These are phyloP conservation scores for Arabidopsis lyrata DNA, from an alignment of 441 rosid genomes.

Conservation along the genomic window DNA sequence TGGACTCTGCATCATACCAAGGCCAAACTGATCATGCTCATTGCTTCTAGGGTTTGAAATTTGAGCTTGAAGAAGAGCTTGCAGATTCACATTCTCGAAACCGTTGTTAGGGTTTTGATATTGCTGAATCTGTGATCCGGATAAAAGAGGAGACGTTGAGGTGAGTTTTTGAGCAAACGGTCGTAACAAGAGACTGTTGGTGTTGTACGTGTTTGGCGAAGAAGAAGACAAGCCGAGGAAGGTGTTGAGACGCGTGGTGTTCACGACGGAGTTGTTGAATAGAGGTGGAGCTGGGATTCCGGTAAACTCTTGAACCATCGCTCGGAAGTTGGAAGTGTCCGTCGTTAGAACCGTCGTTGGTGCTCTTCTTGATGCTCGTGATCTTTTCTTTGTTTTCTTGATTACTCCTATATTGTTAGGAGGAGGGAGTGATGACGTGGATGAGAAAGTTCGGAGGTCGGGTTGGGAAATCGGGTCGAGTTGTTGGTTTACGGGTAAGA, in stretches of 20 bases:
- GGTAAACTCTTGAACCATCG: constrained; percentile 84
- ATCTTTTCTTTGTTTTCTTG: constrained; percentile 69
- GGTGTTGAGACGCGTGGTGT: constrained; percentile 60
- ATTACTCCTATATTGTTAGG: constrained; percentile 42
- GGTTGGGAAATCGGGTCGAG: constrained; percentile 54
- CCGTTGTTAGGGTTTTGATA: constrained; percentile 50
- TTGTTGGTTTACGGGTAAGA: constrained; percentile 55
- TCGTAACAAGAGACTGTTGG: constrained; percentile 60
- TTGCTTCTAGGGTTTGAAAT: constrained; percentile 48
- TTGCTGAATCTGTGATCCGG: constrained; percentile 45
- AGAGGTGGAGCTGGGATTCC: constrained; percentile 79
- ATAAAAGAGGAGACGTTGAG: constrained; percentile 47
- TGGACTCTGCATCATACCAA: constrained; percentile 58
- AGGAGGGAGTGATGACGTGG: constrained; percentile 48
- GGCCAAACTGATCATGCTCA: constrained; percentile 48
- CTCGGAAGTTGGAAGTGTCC: constrained; percentile 75
- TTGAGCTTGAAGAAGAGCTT: constrained; percentile 64
- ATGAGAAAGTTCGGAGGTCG: constrained; percentile 52
- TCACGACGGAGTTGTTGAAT: constrained; percentile 58
- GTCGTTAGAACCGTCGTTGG: constrained; percentile 78
- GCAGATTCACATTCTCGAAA: constrained; percentile 65
- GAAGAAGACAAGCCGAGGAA: constrained; percentile 51
- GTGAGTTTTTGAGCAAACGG: constrained; percentile 71
- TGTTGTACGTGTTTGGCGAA: constrained; percentile 38
- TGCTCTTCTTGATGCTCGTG: constrained; percentile 76